Evolutionary conservation across 2,329 filamentous ascomycete genomes (phyloP), one percentile per base, ranked within the genome.

Genomic region (Xylaria sp.): DNA sequence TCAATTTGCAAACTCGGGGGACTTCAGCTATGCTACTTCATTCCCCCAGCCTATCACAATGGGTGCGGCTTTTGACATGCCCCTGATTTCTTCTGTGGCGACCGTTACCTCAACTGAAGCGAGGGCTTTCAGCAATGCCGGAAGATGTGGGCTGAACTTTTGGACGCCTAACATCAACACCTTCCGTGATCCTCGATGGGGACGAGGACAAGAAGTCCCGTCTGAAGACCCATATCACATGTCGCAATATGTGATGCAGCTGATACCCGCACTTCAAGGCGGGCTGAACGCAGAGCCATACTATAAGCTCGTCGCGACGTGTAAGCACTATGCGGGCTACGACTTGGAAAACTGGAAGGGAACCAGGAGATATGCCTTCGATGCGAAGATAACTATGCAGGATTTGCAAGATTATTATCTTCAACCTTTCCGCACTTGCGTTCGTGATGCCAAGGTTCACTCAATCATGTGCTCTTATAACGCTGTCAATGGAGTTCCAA

Each of bases 81-180:
- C 82, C 0, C 74, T 91, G 33, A 84, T 91, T 65, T 72, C 80
- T 19, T 76, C 81, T 5, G 83, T 91, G 2, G 88, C 82, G 2
- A 78, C 73, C 1, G 80, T 86, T 5, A 80, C 87, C 12, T 76
- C 76, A 38, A 89, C 83, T 0, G 88, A 91, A 71, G 86, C 85
- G 0, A 80, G 89, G 40, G 87, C 88, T 0, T 91, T 89, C 71
- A 87, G 80, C 69, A 91, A 91, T 67, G 81, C 73, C 7, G 84
- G 83, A 3, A 77, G 80, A 12, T 82, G 82, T 2, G 84, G 84
- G 0, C 71, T 87, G 14, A 82, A 88, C 71, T 87, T 80, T 70
- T 89, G 86, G 83, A 87, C 88, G 0, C 88, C 88, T 0, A 89
- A 90, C 69, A 87, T 90, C 73, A 90, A 89, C 68, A 81, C 84